phyloP scores from a whole-genome alignment of 2,329 filamentous ascomycete genomes.

The Bipolaris oryzae region DNA sequence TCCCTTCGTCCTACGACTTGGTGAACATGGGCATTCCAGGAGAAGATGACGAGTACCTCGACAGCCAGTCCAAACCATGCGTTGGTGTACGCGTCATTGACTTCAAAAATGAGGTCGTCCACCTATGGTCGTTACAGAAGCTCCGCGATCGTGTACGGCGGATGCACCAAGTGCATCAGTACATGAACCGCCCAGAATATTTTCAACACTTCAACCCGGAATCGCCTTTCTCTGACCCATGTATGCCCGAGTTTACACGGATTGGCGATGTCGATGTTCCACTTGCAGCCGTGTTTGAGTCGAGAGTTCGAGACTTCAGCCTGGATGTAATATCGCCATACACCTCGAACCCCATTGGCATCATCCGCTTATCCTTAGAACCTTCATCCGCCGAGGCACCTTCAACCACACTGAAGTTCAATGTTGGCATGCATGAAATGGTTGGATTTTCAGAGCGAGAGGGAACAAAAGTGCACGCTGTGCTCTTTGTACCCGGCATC shows the following conservation, averaged over 20 bases:
- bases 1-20: conserved; percentile 95
- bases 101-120: conserved; percentile 82
- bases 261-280: conserved; percentile 94
- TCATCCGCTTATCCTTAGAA: conserved; percentile 87
- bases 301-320: conserved; percentile 89
- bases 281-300: conserved; percentile 90
- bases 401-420: conserved; percentile 93
- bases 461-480: conserved; percentile 92
- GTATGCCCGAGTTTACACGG: conserved; percentile 89
- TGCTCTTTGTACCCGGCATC: conserved; percentile 92
- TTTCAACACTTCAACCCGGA: conserved; percentile 89
- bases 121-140: conserved; percentile 94
- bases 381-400: conserved; percentile 92
- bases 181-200: conserved; percentile 93
- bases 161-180: conserved; percentile 98
- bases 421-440: conserved; percentile 97
- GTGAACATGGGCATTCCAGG: conserved; percentile 87
- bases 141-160: conserved; percentile 82
- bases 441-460: conserved; percentile 94
- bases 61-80: conserved; percentile 84
- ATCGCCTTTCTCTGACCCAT: conserved; percentile 90
- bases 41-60: conserved; percentile 83
- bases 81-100: conserved; percentile 89
- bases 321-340: conserved; percentile 92
- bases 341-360: conserved; percentile 87